Conservation (phyloP, 1,284 basidiomycete species). For the Sphagnurus paluster region DNA sequence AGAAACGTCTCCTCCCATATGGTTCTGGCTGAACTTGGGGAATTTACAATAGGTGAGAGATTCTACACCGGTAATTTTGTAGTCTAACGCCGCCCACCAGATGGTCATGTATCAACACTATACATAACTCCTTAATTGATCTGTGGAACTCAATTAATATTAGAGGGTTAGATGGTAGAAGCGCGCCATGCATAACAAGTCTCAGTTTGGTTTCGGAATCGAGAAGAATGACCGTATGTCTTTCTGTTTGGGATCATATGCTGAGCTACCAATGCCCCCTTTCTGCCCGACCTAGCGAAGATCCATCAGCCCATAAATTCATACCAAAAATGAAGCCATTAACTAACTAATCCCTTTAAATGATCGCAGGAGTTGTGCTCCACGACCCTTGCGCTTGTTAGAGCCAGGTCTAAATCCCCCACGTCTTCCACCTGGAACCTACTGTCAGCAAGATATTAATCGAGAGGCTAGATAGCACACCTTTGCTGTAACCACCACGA, state of each 20-base stretch:
- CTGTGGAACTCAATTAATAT: not conserved
- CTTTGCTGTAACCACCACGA: conserved; percentile 49
- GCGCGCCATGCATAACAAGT: not conserved
- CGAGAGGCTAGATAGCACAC: conserved; percentile 29
- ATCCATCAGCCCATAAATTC: not conserved
- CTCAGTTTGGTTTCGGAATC: no score
- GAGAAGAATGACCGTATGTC: conserved; percentile 75
- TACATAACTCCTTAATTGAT: conserved; percentile 4
- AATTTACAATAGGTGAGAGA: conserved; percentile 9
- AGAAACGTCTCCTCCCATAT: conserved; percentile 69
- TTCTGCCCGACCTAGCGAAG: conserved; percentile 63
- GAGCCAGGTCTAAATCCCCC: conserved; percentile 1
- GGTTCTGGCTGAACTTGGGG: conserved; percentile 43
- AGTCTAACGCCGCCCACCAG: conserved; percentile 4
- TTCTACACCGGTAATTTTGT: not conserved
- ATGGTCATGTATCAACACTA: conserved; percentile 10
- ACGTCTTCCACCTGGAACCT: not conserved
- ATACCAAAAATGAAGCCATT: not conserved
- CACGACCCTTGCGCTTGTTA: conserved; percentile 45
- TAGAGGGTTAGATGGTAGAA: not conserved
- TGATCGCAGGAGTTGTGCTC: conserved; percentile 60
- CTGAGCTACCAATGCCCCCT: conserved; percentile 74
- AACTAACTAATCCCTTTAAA: conserved; percentile 54
- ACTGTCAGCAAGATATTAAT: not conserved
- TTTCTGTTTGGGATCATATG: conserved; percentile 74